Conservation (phyloP, 345 rosid genomes). For the Aurinia saxatilis region DNA sequence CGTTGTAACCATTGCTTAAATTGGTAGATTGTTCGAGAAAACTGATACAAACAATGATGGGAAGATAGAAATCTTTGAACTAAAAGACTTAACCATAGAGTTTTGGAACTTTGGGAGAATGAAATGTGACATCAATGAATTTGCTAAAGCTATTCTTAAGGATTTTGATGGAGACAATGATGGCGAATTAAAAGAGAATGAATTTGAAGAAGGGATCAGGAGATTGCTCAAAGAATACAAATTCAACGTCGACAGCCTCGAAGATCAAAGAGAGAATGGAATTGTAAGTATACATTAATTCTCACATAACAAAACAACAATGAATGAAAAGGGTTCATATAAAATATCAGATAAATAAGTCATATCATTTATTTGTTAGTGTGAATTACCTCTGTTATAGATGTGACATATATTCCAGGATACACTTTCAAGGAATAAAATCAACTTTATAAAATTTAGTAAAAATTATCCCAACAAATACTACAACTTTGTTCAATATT, state of each 20-base stretch:
- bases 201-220: background rate
- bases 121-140: slow-evolving; percentile 2
- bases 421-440: too few species aligned
- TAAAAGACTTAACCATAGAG: slow-evolving; percentile 6
- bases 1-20: background rate
- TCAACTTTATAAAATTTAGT: too few species aligned
- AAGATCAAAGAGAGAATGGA: background rate
- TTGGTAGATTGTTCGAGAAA: slow-evolving; percentile 8
- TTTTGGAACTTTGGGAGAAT: slow-evolving; percentile 9
- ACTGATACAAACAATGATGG: slow-evolving; percentile 5
- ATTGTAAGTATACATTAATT: background rate
- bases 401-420: too few species aligned
- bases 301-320: background rate
- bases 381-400: too few species aligned
- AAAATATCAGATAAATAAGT: too few species aligned
- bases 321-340: too few species aligned
- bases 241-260: background rate
- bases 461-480: too few species aligned
- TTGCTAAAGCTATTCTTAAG: background rate
- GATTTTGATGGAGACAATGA: background rate
- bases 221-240: background rate
- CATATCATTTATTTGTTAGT: too few species aligned
- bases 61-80: slow-evolving; percentile 6
- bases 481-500: too few species aligned
- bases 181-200: background rate